phyloP scores from a whole-genome alignment of 2,329 filamentous ascomycete species.

The Trematosphaeria pertusa region DNA sequence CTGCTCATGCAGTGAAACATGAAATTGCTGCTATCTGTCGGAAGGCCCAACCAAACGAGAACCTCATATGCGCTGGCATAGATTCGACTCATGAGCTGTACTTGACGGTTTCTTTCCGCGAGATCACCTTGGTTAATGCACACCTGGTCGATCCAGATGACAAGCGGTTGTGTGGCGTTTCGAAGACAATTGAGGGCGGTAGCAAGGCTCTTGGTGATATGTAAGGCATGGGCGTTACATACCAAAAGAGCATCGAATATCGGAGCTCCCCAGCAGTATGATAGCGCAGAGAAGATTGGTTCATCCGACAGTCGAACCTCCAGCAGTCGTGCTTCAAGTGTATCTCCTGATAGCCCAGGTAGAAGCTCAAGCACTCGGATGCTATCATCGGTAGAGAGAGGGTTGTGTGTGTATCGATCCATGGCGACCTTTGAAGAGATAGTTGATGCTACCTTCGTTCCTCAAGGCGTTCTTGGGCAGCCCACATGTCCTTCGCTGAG shows the following conservation, averaged over 20 bases:
- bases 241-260: neutral
- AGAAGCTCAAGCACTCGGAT: neutral
- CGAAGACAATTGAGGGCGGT: neutral
- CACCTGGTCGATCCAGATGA: neutral
- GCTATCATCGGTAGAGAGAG: neutral
- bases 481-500: too few species aligned
- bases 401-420: neutral
- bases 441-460: too few species aligned
- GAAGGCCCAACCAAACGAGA: neutral
- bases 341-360: neutral
- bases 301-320: neutral
- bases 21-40: neutral
- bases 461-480: too few species aligned
- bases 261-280: neutral
- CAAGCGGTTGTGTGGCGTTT: neutral
- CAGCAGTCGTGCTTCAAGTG: neutral
- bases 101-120: neutral
- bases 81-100: neutral
- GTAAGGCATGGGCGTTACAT: neutral
- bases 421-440: neutral
- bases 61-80: neutral
- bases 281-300: neutral
- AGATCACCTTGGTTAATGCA: neutral
- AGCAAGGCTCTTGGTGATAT: neutral
- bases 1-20: neutral